Percentiles rank a stretch among this genome's conserved stretches.
Conservation (phyloP, 179 eudicot genomes). For the Silene vulgaris region DNA sequence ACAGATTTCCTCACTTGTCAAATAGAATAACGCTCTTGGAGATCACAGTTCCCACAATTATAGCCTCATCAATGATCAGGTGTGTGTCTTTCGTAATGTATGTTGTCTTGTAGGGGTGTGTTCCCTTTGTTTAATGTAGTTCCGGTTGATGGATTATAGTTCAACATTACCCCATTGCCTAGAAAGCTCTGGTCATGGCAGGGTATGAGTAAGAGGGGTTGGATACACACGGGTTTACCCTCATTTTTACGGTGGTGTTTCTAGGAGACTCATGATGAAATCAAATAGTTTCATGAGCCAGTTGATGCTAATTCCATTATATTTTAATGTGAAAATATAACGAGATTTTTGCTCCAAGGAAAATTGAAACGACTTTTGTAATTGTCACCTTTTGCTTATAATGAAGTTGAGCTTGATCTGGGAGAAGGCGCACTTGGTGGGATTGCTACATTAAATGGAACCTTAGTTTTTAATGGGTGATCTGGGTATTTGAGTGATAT, state of each 20-base stretch:
- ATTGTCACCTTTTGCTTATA: background rate
- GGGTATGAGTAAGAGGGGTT: too few species aligned
- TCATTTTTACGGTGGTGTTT: background rate
- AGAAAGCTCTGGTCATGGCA: background rate
- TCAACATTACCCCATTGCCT: background rate
- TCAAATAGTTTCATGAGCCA: too few species aligned
- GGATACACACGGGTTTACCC: background rate
- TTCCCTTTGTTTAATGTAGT: slow-evolving; percentile 2
- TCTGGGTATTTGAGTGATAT: background rate
- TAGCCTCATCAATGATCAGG: slow-evolving; percentile 14
- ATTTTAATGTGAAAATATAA: too few species aligned
- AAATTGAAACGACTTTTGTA: background rate
- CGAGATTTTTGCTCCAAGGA: too few species aligned
- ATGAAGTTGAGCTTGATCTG: background rate
- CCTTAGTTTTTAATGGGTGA: background rate
- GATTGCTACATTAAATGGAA: background rate
- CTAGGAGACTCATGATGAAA: background rate
- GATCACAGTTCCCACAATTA: background rate
- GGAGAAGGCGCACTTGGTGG: background rate
- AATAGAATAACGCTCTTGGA: slow-evolving; percentile 19
- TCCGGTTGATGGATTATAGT: background rate
- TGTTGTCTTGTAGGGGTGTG: background rate
- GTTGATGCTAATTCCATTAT: too few species aligned
- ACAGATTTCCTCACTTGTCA: slow-evolving; percentile 2
- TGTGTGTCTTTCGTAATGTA: slow-evolving; percentile 4